Conservation (phyloP, 2,329 filamentous ascomycete species). For the Verticillium nubilum region DNA sequence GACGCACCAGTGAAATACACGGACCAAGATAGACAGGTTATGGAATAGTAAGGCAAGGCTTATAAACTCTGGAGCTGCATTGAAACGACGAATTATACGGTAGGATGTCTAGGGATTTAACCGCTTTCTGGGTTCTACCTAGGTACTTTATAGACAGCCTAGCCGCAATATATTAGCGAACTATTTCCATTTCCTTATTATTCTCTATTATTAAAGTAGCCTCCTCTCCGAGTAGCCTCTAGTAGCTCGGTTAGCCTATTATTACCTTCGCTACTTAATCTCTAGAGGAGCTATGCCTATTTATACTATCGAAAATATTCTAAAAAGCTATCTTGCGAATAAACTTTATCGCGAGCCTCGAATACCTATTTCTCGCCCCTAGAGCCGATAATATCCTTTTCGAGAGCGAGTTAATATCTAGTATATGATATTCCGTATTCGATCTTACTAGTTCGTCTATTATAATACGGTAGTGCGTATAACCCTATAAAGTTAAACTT, state of each 20-base stretch:
- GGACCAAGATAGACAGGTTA: not conserved
- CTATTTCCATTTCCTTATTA: not conserved
- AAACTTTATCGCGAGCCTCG: conserved; percentile 19
- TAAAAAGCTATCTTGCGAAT: conserved; percentile 22
- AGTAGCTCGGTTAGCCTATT: not conserved
- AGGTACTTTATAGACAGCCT: not conserved
- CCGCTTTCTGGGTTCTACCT: no score
- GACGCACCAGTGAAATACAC: no score
- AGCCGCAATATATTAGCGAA: not conserved
- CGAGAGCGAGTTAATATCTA: conserved; percentile 23
- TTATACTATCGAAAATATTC: conserved; percentile 27
- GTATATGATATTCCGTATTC: conserved; percentile 25
- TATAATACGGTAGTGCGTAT: conserved; percentile 21
- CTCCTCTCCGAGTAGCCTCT: not conserved
- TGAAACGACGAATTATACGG: not conserved
- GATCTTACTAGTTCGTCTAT: conserved; percentile 16
- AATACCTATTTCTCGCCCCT: conserved; percentile 11
- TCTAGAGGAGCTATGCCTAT: conserved; percentile 25
- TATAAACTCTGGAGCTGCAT: not conserved
- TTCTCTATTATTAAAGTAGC: not conserved
- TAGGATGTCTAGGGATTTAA: no score
- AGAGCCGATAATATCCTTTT: conserved; percentile 14
- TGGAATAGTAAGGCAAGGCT: not conserved
- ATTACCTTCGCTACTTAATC: conserved; percentile 3
- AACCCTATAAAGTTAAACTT: conserved; percentile 21